Percentiles rank a stretch among this genome's conserved stretches.
These are phyloP conservation scores for Gossypium lobatum DNA, from an alignment of 441 rosid species.

Conservation along the genomic window DNA sequence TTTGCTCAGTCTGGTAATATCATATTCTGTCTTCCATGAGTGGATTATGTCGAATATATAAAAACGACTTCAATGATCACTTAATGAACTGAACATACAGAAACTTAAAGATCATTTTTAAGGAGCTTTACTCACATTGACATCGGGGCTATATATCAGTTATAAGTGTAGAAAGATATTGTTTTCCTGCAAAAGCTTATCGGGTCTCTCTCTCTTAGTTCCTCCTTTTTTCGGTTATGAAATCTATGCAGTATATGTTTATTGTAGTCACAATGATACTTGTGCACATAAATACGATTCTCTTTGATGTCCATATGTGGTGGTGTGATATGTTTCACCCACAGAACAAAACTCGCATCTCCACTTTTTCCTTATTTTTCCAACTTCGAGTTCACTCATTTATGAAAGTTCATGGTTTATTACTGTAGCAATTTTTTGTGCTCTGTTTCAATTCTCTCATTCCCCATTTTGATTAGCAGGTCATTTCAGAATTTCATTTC, in stretches of 20 bases:
- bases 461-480: conserved; percentile 35
- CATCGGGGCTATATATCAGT: not conserved
- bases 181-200: not conserved
- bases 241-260: not conserved
- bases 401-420: not conserved
- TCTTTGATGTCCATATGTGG: not conserved
- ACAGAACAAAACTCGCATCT: not conserved
- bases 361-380: not conserved
- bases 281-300: not conserved
- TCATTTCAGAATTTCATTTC: conserved; percentile 77
- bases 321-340: not conserved
- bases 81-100: not conserved
- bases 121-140: not conserved
- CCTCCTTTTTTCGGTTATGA: not conserved
- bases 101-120: not conserved
- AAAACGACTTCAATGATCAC: not conserved
- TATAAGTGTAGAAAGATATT: not conserved
- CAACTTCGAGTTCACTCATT: not conserved
- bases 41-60: not conserved
- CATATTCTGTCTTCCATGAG: not conserved
- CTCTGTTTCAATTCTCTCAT: not conserved
- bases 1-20: not conserved
- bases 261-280: not conserved
- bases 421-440: not conserved
- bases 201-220: not conserved